Evolutionary conservation across 2,329 filamentous ascomycete species (phyloP).

Genomic region (Cladosporium austrohemisphaericum): DNA sequence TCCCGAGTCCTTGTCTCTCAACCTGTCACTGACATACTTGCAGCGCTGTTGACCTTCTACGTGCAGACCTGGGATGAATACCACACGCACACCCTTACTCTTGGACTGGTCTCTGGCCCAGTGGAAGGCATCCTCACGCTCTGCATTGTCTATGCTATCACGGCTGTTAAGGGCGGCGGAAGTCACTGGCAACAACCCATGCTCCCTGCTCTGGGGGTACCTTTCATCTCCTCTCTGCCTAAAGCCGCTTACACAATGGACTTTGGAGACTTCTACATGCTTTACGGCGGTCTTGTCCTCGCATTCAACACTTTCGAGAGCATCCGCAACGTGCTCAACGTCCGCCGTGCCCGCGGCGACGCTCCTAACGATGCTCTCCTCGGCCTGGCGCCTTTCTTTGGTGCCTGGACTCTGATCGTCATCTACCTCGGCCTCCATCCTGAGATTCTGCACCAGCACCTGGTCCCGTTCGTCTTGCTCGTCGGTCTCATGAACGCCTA

Average conservation of each 20-base stretch:
- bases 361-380: constrained; percentile 69
- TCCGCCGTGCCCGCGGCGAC: constrained; percentile 70
- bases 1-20: constrained; percentile 32
- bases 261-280: constrained; percentile 90
- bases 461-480: constrained; percentile 87
- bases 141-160: constrained; percentile 75
- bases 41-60: constrained; percentile 84
- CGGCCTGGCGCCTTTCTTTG: constrained; percentile 77
- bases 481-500: constrained; percentile 90
- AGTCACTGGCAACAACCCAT: constrained; percentile 90
- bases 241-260: constrained; percentile 69
- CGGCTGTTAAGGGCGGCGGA: constrained; percentile 78
- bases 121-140: constrained; percentile 91
- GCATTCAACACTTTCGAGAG: constrained; percentile 79
- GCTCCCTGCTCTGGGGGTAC: constrained; percentile 67
- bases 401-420: constrained; percentile 71
- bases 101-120: constrained; percentile 88
- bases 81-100: constrained; percentile 90
- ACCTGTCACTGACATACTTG: constrained; percentile 29
- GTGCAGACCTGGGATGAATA: constrained; percentile 99
- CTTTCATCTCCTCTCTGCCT: constrained; percentile 62
- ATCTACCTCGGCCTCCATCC: constrained; percentile 83
- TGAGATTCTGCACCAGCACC: constrained; percentile 72
- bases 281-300: constrained; percentile 77
- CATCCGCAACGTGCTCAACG: constrained; percentile 77